Conservation (phyloP, 306 rosid species). For the Cicer yamashitae region DNA sequence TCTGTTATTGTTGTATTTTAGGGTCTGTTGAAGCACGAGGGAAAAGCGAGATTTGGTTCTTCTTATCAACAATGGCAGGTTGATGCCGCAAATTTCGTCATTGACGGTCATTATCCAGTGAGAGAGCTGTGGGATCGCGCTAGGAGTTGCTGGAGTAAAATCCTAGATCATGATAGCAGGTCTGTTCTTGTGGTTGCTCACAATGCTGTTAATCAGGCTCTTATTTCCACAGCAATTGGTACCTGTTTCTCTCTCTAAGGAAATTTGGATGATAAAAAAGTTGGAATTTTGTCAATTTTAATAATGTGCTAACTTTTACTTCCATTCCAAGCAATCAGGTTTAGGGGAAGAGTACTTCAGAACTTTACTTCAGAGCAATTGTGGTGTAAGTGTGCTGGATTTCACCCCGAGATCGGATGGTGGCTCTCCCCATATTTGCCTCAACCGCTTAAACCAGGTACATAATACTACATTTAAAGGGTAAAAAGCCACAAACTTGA, state of each 20-base stretch:
- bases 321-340: slow-evolving; percentile 55
- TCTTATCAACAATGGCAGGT: slow-evolving; percentile 85
- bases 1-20: slow-evolving; percentile 43
- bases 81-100: slow-evolving; percentile 77
- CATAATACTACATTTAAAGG: slow-evolving; percentile 11
- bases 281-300: slow-evolving; percentile 31
- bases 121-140: slow-evolving; percentile 93
- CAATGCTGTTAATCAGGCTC: slow-evolving; percentile 99
- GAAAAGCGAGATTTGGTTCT: slow-evolving; percentile 75
- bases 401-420: slow-evolving; percentile 77
- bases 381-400: slow-evolving; percentile 93
- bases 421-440: slow-evolving; percentile 75
- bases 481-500: not conserved
- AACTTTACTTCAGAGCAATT: slow-evolving; percentile 89
- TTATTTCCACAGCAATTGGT: slow-evolving; percentile 92
- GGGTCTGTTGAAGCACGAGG: slow-evolving; percentile 92
- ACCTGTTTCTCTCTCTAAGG: slow-evolving; percentile 47
- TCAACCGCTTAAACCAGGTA: slow-evolving; percentile 95
- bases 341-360: slow-evolving; percentile 84
- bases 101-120: slow-evolving; percentile 94
- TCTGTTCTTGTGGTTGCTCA: slow-evolving; percentile 96
- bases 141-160: slow-evolving; percentile 78
- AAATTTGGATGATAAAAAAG: slow-evolving; percentile 27
- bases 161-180: slow-evolving; percentile 77
- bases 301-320: slow-evolving; percentile 2